These are phyloP conservation scores for Asterionellopsis glacialis DNA, from an alignment of 108 stramenopile genomes.

Conservation along the genomic window DNA sequence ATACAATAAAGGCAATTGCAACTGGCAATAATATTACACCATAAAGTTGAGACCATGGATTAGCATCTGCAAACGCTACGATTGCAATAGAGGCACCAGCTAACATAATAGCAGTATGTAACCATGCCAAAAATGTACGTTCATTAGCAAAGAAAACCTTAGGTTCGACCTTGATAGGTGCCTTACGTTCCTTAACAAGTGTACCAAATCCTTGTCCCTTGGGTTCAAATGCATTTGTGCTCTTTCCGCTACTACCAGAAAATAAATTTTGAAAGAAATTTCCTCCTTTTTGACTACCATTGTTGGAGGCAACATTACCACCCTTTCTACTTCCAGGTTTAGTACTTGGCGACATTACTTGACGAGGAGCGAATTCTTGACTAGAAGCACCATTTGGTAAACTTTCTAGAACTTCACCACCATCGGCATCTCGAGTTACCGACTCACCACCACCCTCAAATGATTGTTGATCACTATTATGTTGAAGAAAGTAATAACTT, in stretches of 20 bases:
- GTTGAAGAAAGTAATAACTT: constrained; percentile 8
- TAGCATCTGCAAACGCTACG: constrained; percentile 55
- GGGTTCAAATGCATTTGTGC: neutral
- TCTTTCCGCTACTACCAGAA: constrained; percentile 6
- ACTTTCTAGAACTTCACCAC: constrained; percentile 4
- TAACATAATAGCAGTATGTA: constrained; percentile 77
- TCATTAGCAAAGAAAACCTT: constrained; percentile 95
- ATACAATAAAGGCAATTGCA: constrained; percentile 78
- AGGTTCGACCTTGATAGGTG: constrained; percentile 31
- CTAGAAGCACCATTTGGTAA: neutral
- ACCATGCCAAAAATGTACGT: constrained; percentile 95
- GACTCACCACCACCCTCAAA: constrained; percentile 1
- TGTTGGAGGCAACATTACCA: neutral
- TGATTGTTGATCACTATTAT: neutral
- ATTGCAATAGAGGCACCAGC: constrained; percentile 85
- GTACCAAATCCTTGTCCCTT: constrained; percentile 21
- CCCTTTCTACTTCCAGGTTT: neutral
- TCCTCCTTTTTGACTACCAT: constrained; percentile 5
- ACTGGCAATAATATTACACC: constrained; percentile 83
- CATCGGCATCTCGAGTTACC: constrained; percentile 16
- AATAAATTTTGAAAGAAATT: constrained; percentile 12
- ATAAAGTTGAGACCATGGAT: constrained; percentile 52
- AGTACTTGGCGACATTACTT: neutral
- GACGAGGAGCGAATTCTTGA: constrained; percentile 4
- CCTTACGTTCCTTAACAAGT: constrained; percentile 38